These are phyloP conservation scores for Phlegmacium glaucopus DNA, from an alignment of 768 basidiomycete genomes.

Conservation along the genomic window DNA sequence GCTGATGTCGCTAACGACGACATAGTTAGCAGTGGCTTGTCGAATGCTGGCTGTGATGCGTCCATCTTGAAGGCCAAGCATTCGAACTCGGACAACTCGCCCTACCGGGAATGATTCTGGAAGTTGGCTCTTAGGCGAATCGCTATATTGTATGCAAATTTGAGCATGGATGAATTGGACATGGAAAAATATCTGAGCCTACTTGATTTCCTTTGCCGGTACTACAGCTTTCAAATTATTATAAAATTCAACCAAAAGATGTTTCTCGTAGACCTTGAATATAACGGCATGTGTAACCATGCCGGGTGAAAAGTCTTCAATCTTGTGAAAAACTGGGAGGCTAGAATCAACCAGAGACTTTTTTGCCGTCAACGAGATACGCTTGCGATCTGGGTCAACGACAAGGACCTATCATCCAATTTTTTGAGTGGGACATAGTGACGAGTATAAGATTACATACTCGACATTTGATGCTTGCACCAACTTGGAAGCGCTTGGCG, in stretches of 20 bases:
- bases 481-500: conserved; percentile 83
- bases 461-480: conserved; percentile 78
- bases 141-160: conserved; percentile 40
- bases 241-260: conserved; percentile 85
- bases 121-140: conserved; percentile 54
- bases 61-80: conserved; percentile 59
- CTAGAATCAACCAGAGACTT: conserved; percentile 83
- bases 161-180: conserved; percentile 3
- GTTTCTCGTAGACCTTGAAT: conserved; percentile 77
- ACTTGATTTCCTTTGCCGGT: conserved; percentile 82
- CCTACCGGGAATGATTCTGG: conserved; percentile 70
- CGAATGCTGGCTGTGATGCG: conserved; percentile 85
- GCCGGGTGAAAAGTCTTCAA: conserved; percentile 70
- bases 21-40: conserved; percentile 58
- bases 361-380: conserved; percentile 87
- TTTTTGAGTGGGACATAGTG: conserved; percentile 1
- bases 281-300: conserved; percentile 78
- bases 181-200: conserved; percentile 4
- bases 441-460: conserved; percentile 40
- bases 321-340: conserved; percentile 60
- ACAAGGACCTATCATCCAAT: conserved; percentile 58
- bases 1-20: conserved; percentile 58
- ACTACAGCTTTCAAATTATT: conserved; percentile 84
- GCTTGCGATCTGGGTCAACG: conserved; percentile 76
- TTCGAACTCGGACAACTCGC: conserved; percentile 80